These are phyloP conservation scores for Gracilaria gracilis DNA, from an alignment of 23 red algal species.

Conservation along the genomic window DNA sequence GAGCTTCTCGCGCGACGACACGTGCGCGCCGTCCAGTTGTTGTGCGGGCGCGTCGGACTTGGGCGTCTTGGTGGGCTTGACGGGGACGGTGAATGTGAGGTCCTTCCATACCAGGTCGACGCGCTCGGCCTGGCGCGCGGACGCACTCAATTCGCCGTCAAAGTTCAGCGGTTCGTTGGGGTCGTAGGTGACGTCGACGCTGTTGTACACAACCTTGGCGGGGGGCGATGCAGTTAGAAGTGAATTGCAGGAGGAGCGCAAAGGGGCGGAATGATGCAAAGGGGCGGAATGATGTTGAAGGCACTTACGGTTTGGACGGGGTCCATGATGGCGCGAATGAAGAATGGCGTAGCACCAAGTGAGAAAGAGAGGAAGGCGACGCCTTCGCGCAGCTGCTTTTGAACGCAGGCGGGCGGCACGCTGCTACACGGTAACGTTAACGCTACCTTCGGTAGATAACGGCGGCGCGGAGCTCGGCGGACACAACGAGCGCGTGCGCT, in stretches of 20 bases:
- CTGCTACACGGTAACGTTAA: too few species aligned
- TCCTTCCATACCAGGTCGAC: constrained; percentile 71
- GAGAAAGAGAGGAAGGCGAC: too few species aligned
- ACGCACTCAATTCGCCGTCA: constrained; percentile 21
- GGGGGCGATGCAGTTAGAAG: not conserved
- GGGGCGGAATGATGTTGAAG: not conserved
- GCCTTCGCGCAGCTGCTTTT: too few species aligned
- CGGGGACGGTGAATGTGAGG: constrained; percentile 58
- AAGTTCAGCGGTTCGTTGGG: constrained; percentile 56
- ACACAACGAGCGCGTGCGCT: too few species aligned
- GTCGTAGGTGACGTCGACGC: constrained; percentile 55
- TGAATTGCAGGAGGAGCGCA: too few species aligned
- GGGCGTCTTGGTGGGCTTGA: not conserved
- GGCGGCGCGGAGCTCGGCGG: too few species aligned
- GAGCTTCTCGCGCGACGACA: constrained; percentile 23
- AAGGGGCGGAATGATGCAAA: too few species aligned
- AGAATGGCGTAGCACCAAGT: too few species aligned
- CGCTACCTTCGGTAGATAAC: too few species aligned
- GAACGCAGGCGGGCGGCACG: too few species aligned
- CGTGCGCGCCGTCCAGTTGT: not conserved
- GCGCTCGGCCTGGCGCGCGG: constrained; percentile 21
- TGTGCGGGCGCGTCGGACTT: not conserved
- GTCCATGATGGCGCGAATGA: not conserved
- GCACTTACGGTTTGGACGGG: not conserved
- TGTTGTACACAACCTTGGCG: constrained; percentile 32